Evolutionary conservation across 768 basidiomycete genomes (phyloP).

Genomic region (Calvatia gigantea): DNA sequence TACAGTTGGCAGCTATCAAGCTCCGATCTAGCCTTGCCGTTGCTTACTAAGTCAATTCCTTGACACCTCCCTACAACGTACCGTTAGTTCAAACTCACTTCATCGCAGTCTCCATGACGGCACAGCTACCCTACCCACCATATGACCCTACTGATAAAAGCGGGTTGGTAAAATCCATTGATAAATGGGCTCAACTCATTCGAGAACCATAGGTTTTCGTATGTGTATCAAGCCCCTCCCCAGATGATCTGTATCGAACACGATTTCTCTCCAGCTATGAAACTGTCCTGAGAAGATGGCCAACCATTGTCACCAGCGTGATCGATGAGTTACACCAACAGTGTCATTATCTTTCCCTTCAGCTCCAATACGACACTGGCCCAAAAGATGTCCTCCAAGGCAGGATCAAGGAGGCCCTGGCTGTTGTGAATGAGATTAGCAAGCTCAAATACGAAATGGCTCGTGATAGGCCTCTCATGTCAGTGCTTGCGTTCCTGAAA

Average conservation of each 20-base stretch:
- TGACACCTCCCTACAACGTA: too few relatives aligned
- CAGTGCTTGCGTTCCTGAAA: slow-evolving; percentile 20
- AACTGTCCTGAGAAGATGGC: slow-evolving; percentile 78
- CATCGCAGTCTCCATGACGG: slow-evolving; percentile 16
- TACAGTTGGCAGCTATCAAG: too few relatives aligned
- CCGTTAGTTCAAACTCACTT: too few relatives aligned
- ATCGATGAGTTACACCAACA: slow-evolving; percentile 73
- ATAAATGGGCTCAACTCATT: slow-evolving; percentile 37
- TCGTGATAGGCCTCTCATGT: slow-evolving; percentile 69
- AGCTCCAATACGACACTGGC: slow-evolving; percentile 23
- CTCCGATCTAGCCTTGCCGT: too few relatives aligned
- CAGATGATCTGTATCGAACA: background rate
- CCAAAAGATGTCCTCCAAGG: slow-evolving; percentile 26
- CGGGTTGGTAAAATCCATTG: slow-evolving; percentile 38
- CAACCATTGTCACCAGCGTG: slow-evolving; percentile 76
- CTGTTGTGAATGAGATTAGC: slow-evolving; percentile 69
- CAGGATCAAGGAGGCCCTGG: slow-evolving; percentile 71
- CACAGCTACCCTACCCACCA: slow-evolving; percentile 52
- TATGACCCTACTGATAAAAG: slow-evolving; percentile 72
- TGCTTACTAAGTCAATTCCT: too few relatives aligned
- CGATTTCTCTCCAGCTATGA: slow-evolving; percentile 53
- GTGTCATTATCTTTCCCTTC: slow-evolving; percentile 58
- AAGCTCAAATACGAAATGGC: slow-evolving; percentile 89
- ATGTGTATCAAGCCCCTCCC: background rate
- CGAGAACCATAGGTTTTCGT: slow-evolving; percentile 28